Conservation (phyloP, 352 stramenopile species). For the Pythium sukuiense region DNA sequence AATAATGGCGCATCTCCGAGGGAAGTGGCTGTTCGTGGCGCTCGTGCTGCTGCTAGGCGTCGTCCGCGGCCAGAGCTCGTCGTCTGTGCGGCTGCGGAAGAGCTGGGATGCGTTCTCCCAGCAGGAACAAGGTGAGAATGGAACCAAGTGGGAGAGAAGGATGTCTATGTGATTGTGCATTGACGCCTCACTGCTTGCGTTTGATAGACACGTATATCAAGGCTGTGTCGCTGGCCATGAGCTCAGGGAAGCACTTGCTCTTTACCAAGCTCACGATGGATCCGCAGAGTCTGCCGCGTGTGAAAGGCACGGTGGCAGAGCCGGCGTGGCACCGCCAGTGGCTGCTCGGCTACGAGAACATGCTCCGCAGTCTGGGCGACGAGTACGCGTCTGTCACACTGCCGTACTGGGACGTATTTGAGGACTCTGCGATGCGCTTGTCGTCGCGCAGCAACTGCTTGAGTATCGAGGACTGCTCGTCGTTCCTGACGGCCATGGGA, state of each 20-base stretch:
- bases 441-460: conserved; percentile 22
- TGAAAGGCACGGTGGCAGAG: conserved; percentile 23
- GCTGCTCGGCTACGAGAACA: conserved; percentile 43
- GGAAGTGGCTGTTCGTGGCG: conserved; percentile 11
- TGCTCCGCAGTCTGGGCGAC: conserved; percentile 33
- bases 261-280: conserved; percentile 38
- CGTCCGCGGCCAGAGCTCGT: background rate
- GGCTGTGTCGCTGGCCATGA: conserved; percentile 32
- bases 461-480: conserved; percentile 34
- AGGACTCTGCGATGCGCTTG: conserved; percentile 28
- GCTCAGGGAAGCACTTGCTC: conserved; percentile 32
- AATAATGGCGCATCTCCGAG: background rate
- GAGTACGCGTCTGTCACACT: conserved; percentile 35
- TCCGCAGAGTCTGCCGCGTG: conserved; percentile 18
- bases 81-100: conserved; percentile 29
- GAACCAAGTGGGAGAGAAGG: background rate
- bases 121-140: conserved; percentile 25
- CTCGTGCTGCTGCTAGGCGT: conserved; percentile 4
- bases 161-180: background rate
- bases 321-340: conserved; percentile 35
- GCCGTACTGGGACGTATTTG: conserved; percentile 38
- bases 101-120: conserved; percentile 32
- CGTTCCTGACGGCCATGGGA: conserved; percentile 55
- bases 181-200: background rate
- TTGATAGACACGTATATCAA: conserved; percentile 29